These are phyloP conservation scores for Leccinellum albellum DNA, from an alignment of 768 basidiomycete species.

Conservation along the genomic window DNA sequence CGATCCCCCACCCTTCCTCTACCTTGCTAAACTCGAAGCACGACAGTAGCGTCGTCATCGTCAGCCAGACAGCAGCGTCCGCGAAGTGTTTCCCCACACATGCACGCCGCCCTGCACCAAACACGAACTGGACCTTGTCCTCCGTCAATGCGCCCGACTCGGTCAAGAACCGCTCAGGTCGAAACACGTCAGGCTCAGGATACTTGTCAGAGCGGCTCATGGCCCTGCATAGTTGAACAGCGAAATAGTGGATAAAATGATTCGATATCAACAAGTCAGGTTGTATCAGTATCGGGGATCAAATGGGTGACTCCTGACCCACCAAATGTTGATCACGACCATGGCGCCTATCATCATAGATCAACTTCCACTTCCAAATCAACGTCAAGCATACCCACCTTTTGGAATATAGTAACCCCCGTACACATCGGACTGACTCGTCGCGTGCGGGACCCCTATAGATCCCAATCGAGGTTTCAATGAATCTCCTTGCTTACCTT, in stretches of 20 bases:
- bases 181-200: background rate
- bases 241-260: background rate
- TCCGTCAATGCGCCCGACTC: background rate
- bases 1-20: background rate
- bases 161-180: constrained; percentile 1
- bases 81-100: constrained; percentile 1
- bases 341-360: background rate
- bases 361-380: background rate
- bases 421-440: constrained; percentile 16
- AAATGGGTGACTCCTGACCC: background rate
- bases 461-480: background rate
- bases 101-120: constrained; percentile 1
- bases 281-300: background rate
- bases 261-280: background rate
- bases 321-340: constrained; percentile 2
- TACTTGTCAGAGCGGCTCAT: constrained; percentile 4
- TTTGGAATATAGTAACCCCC: constrained; percentile 20
- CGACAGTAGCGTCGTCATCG: constrained; percentile 3
- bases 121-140: background rate
- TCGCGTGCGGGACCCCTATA: constrained; percentile 9
- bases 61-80: constrained; percentile 1
- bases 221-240: background rate
- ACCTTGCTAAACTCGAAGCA: constrained; percentile 7
- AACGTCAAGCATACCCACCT: background rate
- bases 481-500: background rate